Evolutionary conservation across 2,329 filamentous ascomycete genomes (phyloP).

Genomic region (Diplodia intermedia): DNA sequence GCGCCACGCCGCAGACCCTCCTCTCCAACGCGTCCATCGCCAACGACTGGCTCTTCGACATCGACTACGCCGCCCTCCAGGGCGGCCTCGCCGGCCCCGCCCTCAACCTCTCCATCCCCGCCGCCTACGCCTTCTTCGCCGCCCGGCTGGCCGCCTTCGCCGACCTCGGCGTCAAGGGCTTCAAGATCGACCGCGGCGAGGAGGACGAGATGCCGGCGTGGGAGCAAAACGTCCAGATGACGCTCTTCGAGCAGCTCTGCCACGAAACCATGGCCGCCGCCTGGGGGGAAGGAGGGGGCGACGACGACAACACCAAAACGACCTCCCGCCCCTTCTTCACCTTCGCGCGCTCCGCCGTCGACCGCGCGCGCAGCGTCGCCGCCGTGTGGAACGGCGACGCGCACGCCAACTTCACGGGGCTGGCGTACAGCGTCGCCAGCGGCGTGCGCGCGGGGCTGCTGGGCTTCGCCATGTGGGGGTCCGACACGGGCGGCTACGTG

Average conservation of each 20-base stretch:
- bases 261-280: conserved; percentile 45
- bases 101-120: conserved; percentile 48
- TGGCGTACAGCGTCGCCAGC: conserved; percentile 43
- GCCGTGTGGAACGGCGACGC: conserved; percentile 49
- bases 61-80: neutral
- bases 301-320: too few relatives aligned
- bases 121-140: conserved; percentile 47
- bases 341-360: conserved; percentile 47
- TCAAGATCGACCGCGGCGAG: conserved; percentile 51
- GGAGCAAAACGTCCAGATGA: conserved; percentile 48
- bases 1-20: conserved; percentile 44
- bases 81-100: conserved; percentile 42
- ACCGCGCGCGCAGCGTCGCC: conserved; percentile 42
- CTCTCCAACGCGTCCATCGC: conserved; percentile 43
- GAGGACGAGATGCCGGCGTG: conserved; percentile 50
- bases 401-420: conserved; percentile 44
- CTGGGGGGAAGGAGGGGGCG: conserved; percentile 38
- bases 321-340: conserved; percentile 40
- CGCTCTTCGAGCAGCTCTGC: conserved; percentile 44
- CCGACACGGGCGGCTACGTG: conserved; percentile 47
- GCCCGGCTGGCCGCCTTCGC: conserved; percentile 42
- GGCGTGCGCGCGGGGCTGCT: conserved; percentile 46
- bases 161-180: conserved; percentile 46
- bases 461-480: conserved; percentile 45
- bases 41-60: conserved; percentile 45